These are phyloP conservation scores for Auxenochlorella pyrenoidosa DNA, from an alignment of 139 green algal genomes.

Conservation along the genomic window DNA sequence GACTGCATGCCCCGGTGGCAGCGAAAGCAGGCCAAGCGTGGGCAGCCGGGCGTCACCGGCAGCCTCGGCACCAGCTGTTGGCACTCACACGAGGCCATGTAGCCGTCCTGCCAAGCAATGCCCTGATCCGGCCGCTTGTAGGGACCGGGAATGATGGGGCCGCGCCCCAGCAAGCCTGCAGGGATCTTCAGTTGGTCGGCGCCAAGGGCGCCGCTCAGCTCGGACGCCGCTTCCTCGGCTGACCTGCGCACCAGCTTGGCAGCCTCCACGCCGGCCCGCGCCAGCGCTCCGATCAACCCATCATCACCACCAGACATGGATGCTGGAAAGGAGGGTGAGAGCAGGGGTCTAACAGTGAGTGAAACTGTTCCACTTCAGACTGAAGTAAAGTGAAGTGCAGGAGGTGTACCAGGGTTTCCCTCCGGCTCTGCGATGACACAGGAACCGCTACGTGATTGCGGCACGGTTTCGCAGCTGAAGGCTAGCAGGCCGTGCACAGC, in stretches of 20 bases:
- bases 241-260: not conserved
- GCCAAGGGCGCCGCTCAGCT: constrained; percentile 24
- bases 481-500: not conserved
- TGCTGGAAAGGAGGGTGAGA: too few species aligned
- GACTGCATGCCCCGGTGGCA: not conserved
- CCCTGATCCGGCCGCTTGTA: constrained; percentile 2
- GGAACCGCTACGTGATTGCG: too few species aligned
- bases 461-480: too few species aligned
- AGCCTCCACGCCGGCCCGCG: not conserved
- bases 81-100: constrained; percentile 20
- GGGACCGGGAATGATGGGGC: constrained; percentile 12
- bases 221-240: not conserved
- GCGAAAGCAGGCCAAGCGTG: not conserved
- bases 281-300: not conserved
- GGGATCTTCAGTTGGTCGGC: not conserved
- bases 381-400: too few species aligned
- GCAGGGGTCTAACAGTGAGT: too few species aligned
- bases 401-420: too few species aligned
- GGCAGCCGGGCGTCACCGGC: not conserved
- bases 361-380: too few species aligned
- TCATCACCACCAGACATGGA: not conserved
- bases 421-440: too few species aligned
- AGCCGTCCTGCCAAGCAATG: not conserved
- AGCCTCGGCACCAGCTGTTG: not conserved
- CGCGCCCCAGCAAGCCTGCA: not conserved